Percentiles rank a stretch among this genome's conserved stretches.
These are phyloP conservation scores for Lactarius deliciosus DNA, from an alignment of 768 basidiomycete species.

Conservation along the genomic window DNA sequence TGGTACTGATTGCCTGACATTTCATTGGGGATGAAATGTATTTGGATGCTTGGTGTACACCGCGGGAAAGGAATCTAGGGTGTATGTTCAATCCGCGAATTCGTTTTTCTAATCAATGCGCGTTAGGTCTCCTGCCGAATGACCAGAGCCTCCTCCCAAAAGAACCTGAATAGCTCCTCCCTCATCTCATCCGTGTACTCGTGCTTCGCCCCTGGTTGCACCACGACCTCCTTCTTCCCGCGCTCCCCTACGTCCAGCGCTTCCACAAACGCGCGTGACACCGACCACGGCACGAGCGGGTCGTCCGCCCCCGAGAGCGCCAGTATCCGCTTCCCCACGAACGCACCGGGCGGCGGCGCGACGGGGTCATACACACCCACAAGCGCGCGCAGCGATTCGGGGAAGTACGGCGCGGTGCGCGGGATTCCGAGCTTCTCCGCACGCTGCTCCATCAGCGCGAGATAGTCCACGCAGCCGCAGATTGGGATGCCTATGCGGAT, in stretches of 20 bases:
- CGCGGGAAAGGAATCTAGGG: no score
- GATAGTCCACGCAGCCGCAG: constrained; percentile 70
- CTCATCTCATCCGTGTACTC: constrained; percentile 41
- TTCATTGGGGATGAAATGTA: no score
- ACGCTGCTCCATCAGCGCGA: constrained; percentile 53
- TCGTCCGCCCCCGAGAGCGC: constrained; percentile 59
- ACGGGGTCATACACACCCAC: constrained; percentile 50
- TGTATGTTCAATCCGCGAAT: no score
- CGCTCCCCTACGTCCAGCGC: constrained; percentile 32
- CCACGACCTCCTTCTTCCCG: constrained; percentile 37
- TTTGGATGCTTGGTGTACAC: no score
- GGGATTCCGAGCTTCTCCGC: constrained; percentile 47
- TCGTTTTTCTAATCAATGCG: not conserved
- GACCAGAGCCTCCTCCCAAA: constrained; percentile 29
- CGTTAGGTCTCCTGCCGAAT: not conserved
- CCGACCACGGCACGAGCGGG: constrained; percentile 38
- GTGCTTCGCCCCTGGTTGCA: constrained; percentile 39
- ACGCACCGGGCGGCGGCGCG: constrained; percentile 50
- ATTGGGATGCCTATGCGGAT: constrained; percentile 47
- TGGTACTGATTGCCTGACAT: no score
- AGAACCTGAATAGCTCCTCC: constrained; percentile 29
- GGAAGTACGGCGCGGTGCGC: constrained; percentile 55
- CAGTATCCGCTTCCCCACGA: constrained; percentile 69
- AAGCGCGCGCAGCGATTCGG: constrained; percentile 50
- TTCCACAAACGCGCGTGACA: constrained; percentile 36